Evolutionary conservation across 73 alveolate genomes (phyloP).

Genomic region (Breviolum minutum): DNA sequence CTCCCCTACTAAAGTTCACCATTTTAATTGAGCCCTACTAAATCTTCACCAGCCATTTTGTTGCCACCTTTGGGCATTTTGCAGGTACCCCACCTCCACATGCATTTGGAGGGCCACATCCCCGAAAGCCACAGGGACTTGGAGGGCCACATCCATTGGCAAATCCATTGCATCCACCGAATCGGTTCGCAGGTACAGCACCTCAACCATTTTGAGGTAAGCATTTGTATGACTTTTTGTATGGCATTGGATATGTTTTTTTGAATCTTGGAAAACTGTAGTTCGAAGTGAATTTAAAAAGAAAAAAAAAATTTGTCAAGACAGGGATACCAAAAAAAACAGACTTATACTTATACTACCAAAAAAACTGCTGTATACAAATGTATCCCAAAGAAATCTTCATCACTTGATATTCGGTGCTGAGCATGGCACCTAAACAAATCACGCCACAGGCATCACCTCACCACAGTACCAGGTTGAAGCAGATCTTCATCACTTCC

Average conservation of each 20-base stretch:
- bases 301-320: too few species aligned
- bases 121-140: not conserved
- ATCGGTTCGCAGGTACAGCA: slow-evolving; percentile 42
- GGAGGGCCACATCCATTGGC: slow-evolving; percentile 1
- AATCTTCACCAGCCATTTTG: too few species aligned
- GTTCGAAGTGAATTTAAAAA: too few species aligned
- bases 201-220: too few species aligned
- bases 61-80: too few species aligned
- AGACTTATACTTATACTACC: too few species aligned
- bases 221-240: too few species aligned
- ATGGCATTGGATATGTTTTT: not conserved
- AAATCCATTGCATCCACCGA: slow-evolving; percentile 35
- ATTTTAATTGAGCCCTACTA: too few species aligned
- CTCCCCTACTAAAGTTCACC: too few species aligned
- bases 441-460: slow-evolving; percentile 76
- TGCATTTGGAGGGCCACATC: slow-evolving; percentile 4
- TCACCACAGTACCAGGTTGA: not conserved
- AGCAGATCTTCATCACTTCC: not conserved
- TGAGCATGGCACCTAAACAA: slow-evolving; percentile 21
- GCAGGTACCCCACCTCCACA: not conserved
- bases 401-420: not conserved
- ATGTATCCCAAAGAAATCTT: not conserved
- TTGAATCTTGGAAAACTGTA: too few species aligned
- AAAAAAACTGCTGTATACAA: too few species aligned
- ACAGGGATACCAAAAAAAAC: too few species aligned